These are phyloP conservation scores for Quercus tomentella DNA, from an alignment of 331 rosid species.

Conservation along the genomic window DNA sequence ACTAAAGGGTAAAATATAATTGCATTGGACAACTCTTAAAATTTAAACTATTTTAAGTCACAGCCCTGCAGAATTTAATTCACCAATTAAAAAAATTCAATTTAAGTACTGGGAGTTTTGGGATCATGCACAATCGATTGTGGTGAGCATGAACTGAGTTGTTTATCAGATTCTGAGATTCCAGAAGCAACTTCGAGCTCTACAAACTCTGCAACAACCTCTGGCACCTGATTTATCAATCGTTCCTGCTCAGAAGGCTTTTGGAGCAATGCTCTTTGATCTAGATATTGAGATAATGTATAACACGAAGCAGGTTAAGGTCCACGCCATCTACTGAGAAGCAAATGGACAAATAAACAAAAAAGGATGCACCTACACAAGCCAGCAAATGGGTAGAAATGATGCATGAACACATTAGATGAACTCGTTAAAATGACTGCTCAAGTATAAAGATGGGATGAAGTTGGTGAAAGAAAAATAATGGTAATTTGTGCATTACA, in stretches of 20 bases:
- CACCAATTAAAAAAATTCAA: not conserved
- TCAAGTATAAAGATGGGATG: not conserved
- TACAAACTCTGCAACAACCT: slow-evolving; percentile 18
- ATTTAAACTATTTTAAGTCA: no score
- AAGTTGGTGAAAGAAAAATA: not conserved
- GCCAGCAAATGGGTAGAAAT: not conserved
- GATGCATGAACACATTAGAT: not conserved
- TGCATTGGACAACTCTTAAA: no score
- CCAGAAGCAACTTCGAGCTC: not conserved
- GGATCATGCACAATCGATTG: not conserved
- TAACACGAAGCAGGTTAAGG: slow-evolving; percentile 24
- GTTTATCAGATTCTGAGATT: not conserved
- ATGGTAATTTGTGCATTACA: no score
- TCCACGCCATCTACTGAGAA: not conserved
- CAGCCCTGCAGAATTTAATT: not conserved
- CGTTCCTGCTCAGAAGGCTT: slow-evolving; percentile 24
- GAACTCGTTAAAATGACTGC: not conserved
- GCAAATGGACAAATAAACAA: no score
- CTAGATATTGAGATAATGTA: slow-evolving; percentile 25
- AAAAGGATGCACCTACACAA: not conserved
- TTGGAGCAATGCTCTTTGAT: slow-evolving; percentile 20
- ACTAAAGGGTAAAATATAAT: no score
- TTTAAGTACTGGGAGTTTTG: not conserved
- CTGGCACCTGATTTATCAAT: slow-evolving; percentile 17
- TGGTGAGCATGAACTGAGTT: not conserved